Evolutionary conservation across 192 early-diverging fungal species (phyloP), one percentile per base, ranked within the genome.

Genomic region (Chytriomyces confervae): DNA sequence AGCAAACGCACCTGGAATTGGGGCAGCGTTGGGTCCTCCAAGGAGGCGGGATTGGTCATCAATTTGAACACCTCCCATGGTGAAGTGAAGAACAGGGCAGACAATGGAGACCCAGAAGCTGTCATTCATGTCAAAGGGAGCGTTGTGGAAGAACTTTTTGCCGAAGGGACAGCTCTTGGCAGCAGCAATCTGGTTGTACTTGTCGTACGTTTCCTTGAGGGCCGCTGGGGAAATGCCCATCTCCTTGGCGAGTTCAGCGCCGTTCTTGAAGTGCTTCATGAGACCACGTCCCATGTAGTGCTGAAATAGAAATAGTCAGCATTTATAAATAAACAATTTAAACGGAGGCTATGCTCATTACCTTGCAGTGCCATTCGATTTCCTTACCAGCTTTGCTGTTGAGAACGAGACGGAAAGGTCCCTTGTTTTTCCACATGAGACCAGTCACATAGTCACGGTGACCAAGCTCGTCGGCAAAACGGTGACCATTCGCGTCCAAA

Each of bases 361-460:
- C 73, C 73, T 93, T 93, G 86, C 93, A 94, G 82, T 95, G 94
- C 94, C 94, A 95, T 83, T 95, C 93, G 64, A 95, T 95, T 79
- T 95, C 93, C 82, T 94, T 93, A 76, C 92, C 88, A 7, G 90
- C 92, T 79, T 93, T 91, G 69, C 92, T 89, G 86, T 95, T 94
- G 63, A 96, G 88, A 53, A 96, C 86, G 18, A 96, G 82, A 60
- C 93, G 89, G 83, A 94, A 91, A 43, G 94, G 94, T 82, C 91
- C 92, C 82, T 95, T 95, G 85, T 87, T 90, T 85, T 92, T 89
- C 88, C 89, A 93, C 86, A 98, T 97, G 81, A 90, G 89, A 13
- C 89, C 94, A 48, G 95, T 96, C 66, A 98, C 96, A 49, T 93
- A 93, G 81, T 97, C 95, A 84, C 95, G 94, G 76, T 95, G 95